Conservation (phyloP, 1,139 yeast species). For the Saccharomyces hybrid region DNA sequence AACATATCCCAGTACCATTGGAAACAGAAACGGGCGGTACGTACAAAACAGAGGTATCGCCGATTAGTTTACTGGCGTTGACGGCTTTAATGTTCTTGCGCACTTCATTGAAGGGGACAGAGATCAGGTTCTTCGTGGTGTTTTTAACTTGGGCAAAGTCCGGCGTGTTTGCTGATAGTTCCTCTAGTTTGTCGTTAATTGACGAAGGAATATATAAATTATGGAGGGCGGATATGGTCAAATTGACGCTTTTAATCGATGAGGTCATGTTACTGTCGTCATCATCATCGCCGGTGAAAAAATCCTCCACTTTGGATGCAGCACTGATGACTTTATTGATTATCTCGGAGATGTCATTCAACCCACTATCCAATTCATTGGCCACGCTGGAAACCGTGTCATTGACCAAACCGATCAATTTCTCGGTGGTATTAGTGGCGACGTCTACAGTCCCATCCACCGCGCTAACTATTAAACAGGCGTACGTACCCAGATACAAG, state of each 20-base stretch:
- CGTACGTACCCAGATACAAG: slow-evolving; percentile 73
- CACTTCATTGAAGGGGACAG: slow-evolving; percentile 47
- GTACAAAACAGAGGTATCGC: slow-evolving; percentile 17
- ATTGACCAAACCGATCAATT: slow-evolving; percentile 53
- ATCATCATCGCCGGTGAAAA: slow-evolving; percentile 46
- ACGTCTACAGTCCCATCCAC: slow-evolving; percentile 64
- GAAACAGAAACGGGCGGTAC: slow-evolving; percentile 22
- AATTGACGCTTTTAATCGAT: slow-evolving; percentile 41
- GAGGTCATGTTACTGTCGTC: slow-evolving; percentile 28
- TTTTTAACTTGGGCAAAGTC: slow-evolving; percentile 49
- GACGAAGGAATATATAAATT: slow-evolving; percentile 57
- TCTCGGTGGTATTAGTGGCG: slow-evolving; percentile 66
- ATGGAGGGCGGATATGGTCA: slow-evolving; percentile 50
- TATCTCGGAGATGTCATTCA: slow-evolving; percentile 45
- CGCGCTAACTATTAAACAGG: slow-evolving; percentile 70
- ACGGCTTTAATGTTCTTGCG: slow-evolving; percentile 35
- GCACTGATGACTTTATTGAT: slow-evolving; percentile 45
- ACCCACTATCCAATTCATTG: slow-evolving; percentile 54
- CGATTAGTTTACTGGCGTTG: slow-evolving; percentile 22
- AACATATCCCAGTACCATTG: slow-evolving; percentile 18
- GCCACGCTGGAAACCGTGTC: slow-evolving; percentile 48
- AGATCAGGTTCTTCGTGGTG: slow-evolving; percentile 40
- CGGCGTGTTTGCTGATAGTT: slow-evolving; percentile 45
- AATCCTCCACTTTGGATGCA: slow-evolving; percentile 40
- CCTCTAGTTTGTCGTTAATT: slow-evolving; percentile 46